Conservation (phyloP, 2,329 filamentous ascomycete species). For the Chalara sp. region DNA sequence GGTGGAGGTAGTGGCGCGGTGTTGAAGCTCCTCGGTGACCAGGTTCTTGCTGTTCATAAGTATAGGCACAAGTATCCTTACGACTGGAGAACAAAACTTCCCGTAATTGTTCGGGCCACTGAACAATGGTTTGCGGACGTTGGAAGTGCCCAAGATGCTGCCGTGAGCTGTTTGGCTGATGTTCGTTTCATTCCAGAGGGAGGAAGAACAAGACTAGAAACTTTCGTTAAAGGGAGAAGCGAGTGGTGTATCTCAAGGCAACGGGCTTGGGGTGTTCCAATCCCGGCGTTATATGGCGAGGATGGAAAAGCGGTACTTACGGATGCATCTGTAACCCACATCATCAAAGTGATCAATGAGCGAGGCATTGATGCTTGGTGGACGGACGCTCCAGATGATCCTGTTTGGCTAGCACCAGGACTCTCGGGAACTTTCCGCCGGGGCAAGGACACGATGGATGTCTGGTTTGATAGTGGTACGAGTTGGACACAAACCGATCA, state of each 20-base stretch:
- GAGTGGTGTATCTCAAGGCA: conserved; percentile 99
- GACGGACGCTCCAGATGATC: conserved; percentile 70
- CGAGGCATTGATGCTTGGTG: conserved; percentile 93
- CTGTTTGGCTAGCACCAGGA: conserved; percentile 66
- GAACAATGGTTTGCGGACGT: conserved; percentile 98
- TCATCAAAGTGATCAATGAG: conserved; percentile 69
- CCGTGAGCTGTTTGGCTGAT: conserved; percentile 60
- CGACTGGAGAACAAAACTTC: conserved; percentile 93
- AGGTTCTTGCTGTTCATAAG: conserved; percentile 62
- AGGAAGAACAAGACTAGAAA: conserved; percentile 69
- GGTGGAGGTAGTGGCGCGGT: conserved; percentile 63
- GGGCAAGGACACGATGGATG: conserved; percentile 95
- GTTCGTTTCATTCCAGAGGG: conserved; percentile 74
- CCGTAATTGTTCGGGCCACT: conserved; percentile 85
- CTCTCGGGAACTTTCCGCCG: conserved; percentile 59
- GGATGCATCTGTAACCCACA: conserved; percentile 72
- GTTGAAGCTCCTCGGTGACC: conserved; percentile 56
- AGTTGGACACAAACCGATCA: conserved; percentile 65
- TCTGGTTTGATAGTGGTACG: conserved; percentile 98
- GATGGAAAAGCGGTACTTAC: conserved; percentile 72
- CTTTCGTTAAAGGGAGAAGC: conserved; percentile 79
- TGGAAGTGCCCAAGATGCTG: conserved; percentile 68
- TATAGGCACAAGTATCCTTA: conserved; percentile 94
- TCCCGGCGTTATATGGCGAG: conserved; percentile 78
- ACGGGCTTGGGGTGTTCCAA: conserved; percentile 92